Evolutionary conservation across 2,329 filamentous ascomycete genomes (phyloP).

Genomic region (Ophiostoma fasciatum): DNA sequence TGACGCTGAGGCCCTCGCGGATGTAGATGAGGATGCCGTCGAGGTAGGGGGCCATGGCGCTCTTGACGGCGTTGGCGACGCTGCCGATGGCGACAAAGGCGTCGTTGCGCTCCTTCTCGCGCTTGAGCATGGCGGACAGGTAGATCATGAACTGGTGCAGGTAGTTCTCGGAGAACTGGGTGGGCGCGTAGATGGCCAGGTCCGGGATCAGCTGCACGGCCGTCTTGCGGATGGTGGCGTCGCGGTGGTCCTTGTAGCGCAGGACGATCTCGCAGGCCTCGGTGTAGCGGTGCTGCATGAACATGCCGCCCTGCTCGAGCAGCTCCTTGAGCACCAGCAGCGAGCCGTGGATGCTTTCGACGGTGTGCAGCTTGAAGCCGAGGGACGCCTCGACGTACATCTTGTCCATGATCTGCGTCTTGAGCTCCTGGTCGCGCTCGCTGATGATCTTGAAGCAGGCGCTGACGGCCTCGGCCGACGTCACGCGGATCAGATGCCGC

Average conservation of each 20-base stretch:
- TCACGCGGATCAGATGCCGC: conserved; percentile 81
- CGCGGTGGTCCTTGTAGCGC: conserved; percentile 83
- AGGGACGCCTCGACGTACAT: conserved; percentile 76
- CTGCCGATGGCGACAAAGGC: conserved; percentile 94
- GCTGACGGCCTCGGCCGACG: conserved; percentile 82
- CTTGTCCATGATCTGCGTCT: conserved; percentile 74
- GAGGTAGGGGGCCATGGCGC: conserved; percentile 85
- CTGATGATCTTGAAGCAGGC: conserved; percentile 94
- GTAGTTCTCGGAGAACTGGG: conserved; percentile 76
- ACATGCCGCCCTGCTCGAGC: conserved; percentile 92
- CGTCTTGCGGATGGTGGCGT: conserved; percentile 74
- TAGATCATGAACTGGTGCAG: conserved; percentile 97
- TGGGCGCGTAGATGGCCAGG: conserved; percentile 79
- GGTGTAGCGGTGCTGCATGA: conserved; percentile 90
- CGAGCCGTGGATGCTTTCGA: conserved; percentile 88
- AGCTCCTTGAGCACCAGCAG: conserved; percentile 85
- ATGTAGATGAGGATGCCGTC: conserved; percentile 91
- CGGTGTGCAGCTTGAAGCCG: conserved; percentile 64
- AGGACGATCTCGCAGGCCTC: conserved; percentile 88
- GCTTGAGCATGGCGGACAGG: conserved; percentile 82
- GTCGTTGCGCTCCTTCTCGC: conserved; percentile 84
- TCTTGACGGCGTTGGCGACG: conserved; percentile 90
- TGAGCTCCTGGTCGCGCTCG: conserved; percentile 78
- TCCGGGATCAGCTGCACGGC: conserved; percentile 86
- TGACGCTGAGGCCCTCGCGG: conserved; percentile 72